phyloP scores from a whole-genome alignment of 495 filamentous ascomycete species.

The Trichocladium uniseriatum region DNA sequence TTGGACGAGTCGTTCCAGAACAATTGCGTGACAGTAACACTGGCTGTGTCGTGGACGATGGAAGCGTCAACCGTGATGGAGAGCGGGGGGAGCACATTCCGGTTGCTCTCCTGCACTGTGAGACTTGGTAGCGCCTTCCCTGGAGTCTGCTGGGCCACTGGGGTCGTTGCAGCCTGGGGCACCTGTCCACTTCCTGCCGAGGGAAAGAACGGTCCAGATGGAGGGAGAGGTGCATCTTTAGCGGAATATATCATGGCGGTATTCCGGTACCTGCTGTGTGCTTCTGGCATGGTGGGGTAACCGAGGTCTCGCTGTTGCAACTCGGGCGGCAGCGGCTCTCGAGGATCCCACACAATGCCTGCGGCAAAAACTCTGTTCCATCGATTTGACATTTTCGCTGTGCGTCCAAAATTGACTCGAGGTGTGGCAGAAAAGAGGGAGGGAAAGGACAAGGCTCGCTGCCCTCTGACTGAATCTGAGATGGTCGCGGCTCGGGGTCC shows the following conservation, averaged over 20 bases:
- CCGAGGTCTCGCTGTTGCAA: too few relatives aligned
- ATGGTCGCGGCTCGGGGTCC: too few relatives aligned
- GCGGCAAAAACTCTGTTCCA: constrained; percentile 1
- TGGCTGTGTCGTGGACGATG: constrained; percentile 12
- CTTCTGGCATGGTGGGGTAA: too few relatives aligned
- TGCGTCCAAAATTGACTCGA: too few relatives aligned
- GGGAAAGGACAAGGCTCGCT: too few relatives aligned
- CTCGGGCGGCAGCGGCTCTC: constrained; percentile 8
- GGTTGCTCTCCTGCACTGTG: constrained; percentile 3
- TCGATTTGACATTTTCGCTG: neutral
- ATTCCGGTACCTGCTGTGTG: too few relatives aligned
- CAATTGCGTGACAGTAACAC: constrained; percentile 6
- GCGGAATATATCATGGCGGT: too few relatives aligned
- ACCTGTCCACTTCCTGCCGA: neutral
- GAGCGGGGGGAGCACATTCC: constrained; percentile 11
- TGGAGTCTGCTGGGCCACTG: neutral
- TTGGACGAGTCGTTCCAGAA: constrained; percentile 12
- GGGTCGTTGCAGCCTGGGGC: neutral
- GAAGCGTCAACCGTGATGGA: constrained; percentile 10
- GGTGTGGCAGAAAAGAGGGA: too few relatives aligned
- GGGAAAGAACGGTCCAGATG: too few relatives aligned
- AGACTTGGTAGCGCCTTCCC: neutral
- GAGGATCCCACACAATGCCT: constrained; percentile 9
- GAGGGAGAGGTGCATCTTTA: too few relatives aligned
- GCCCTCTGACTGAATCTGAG: too few relatives aligned